phyloP scores from a whole-genome alignment of 345 rosid genomes.

The Pugionium cornutum region DNA sequence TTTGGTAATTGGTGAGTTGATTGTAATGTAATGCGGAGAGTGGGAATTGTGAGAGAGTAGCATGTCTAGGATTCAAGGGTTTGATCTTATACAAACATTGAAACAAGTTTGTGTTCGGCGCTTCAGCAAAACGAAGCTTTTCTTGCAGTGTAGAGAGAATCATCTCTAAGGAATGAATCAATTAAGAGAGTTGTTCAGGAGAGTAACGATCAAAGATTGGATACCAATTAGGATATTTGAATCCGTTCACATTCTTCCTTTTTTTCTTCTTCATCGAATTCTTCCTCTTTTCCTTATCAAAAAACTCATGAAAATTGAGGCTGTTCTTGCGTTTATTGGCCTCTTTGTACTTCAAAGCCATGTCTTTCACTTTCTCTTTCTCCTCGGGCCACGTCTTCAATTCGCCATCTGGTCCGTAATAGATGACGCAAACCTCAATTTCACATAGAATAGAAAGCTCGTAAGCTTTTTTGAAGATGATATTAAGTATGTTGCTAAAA shows the following conservation, averaged over 20 bases:
- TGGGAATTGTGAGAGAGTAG: not conserved
- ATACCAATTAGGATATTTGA: slow-evolving; percentile 31
- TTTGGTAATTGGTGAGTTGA: slow-evolving; percentile 14
- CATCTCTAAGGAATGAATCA: slow-evolving; percentile 16
- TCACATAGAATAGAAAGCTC: slow-evolving; percentile 24
- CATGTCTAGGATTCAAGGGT: slow-evolving; percentile 15
- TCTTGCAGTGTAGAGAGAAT: slow-evolving; percentile 18
- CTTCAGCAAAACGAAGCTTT: slow-evolving; percentile 16
- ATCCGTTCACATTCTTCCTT: not conserved
- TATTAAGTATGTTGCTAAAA: slow-evolving; percentile 25
- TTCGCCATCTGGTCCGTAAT: not conserved
- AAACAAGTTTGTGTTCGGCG: slow-evolving; percentile 3
- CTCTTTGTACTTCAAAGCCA: slow-evolving; percentile 17
- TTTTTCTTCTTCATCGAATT: not conserved
- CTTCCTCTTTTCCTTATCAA: not conserved
- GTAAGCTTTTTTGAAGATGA: slow-evolving; percentile 28
- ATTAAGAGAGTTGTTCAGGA: slow-evolving; percentile 12
- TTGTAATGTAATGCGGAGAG: slow-evolving; percentile 10
- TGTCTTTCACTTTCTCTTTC: slow-evolving; percentile 21
- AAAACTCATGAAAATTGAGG: slow-evolving; percentile 1
- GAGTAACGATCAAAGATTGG: slow-evolving; percentile 31
- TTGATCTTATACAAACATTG: not conserved
- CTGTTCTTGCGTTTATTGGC: slow-evolving; percentile 26
- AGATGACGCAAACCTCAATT: slow-evolving; percentile 21
- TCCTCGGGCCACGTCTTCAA: slow-evolving; percentile 5